Evolutionary conservation across 768 basidiomycete genomes (phyloP), one percentile per base, ranked within the genome.

Genomic region (Boletus eberwhitei): DNA sequence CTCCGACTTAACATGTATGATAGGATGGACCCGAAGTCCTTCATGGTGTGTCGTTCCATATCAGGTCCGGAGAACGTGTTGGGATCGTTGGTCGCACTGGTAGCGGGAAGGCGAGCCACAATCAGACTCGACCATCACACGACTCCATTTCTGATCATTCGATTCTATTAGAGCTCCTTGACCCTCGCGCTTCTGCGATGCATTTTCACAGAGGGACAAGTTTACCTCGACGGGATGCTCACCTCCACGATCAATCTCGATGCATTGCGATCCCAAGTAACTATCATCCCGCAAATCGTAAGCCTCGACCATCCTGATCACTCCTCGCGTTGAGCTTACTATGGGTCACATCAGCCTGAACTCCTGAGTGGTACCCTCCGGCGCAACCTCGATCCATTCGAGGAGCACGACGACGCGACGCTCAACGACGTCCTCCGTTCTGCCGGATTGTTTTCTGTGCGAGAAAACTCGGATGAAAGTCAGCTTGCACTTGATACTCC

Each of bases 361-460:
- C 35, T 52, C 0, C 65, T 85, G 31, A 79, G 77, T 36, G 85
- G 85, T 5, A 79, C 78, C 4, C 68, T 86, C 21, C 76, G 84
- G 31, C 72, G 73, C 50, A 85, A 85, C 59, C 68, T 85, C n/a
- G 85, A 86, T 61, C 85, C 83, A 0, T 85, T 84, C 59, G 71
- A 63, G 8, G 73, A 81, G 53, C 73, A 81, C 55, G 80, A 83
- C 41, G 85, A 86, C 53, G 71, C 77, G 0, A 71, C 66, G 5
- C 71, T 84, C 16, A 79, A 82, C 50, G 74, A 74, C 34, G 80
- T 79, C 0, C 65, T 83, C 19, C 73, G 75, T 17, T 71, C 79
- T 0, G 75, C 81, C 0, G 81, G 82, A 3, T 66, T 80, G 4
- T 77, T 73, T 57, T 64, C 72, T 3, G 59, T 77, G 7, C 76